phyloP scores from a whole-genome alignment of 306 rosid species.

The Cucurbita maxima region DNA sequence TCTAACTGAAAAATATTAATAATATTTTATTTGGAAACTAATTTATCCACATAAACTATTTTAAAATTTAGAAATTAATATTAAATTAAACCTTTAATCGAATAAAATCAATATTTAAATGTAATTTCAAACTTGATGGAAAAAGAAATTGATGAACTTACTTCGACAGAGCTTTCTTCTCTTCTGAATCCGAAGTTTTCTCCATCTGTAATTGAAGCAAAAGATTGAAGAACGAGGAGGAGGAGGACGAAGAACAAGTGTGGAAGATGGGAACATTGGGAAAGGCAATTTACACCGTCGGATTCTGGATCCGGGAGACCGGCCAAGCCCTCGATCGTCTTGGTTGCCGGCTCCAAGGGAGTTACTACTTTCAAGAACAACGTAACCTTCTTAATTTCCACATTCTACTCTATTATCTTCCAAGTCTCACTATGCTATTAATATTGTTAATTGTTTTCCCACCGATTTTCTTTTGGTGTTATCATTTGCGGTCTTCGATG shows the following conservation, averaged over 20 bases:
- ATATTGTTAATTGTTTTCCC: not conserved
- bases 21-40: too few relatives aligned
- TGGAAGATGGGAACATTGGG: constrained; percentile 69
- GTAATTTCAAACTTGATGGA: too few relatives aligned
- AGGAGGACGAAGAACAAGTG: not conserved
- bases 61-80: too few relatives aligned
- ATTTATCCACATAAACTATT: too few relatives aligned
- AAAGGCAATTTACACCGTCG: constrained; percentile 69
- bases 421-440: not conserved
- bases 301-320: constrained; percentile 96
- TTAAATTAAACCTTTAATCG: too few relatives aligned
- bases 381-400: constrained; percentile 20
- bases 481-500: not conserved
- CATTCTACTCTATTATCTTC: not conserved
- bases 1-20: too few relatives aligned
- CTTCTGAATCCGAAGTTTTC: not conserved
- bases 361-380: constrained; percentile 72
- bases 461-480: not conserved
- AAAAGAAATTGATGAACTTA: not conserved
- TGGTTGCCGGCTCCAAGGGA: constrained; percentile 83
- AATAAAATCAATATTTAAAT: too few relatives aligned
- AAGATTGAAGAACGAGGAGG: not conserved
- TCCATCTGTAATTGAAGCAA: not conserved
- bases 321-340: constrained; percentile 95
- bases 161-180: not conserved